Evolutionary conservation across 164 flowering plant species (phyloP), one percentile per base, ranked within the genome.

Genomic region (Piper longum): DNA sequence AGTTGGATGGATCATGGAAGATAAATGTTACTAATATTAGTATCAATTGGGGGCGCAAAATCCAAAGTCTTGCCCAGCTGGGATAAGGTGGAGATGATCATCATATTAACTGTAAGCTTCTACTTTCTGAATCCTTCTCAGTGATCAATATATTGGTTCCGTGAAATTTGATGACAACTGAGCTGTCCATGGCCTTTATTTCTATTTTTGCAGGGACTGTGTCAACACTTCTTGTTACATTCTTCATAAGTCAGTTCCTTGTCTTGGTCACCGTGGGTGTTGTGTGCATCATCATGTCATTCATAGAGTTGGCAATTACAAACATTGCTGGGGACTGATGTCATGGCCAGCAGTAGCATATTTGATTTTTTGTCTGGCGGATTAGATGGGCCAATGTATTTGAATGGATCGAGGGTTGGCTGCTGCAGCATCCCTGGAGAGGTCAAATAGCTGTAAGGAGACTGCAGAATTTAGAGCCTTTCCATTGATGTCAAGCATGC

Each of bases 401-500:
- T 77, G 66, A 71, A 75, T 73, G 89, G 83, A 71, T 83, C 77
- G 88, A 62, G 75, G 83, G 62, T 76, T 72, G 66, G 64, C 48
- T 39, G 51, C 80, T 54, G 76, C 81, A 66, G 64, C 82, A 74
- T 77, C 80, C 40, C 52, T 80, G 79, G 87, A 83, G 61, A 83
- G 88, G 74, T 82, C 89, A 6, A 74, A 83, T 62, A 83, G 91
- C 74, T 86, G 81, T 62, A 88, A 83, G 40, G 95, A 84, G 72
- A 76, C 77, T 72, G 69, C 78, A 75, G 95, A 85, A 56, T 83
- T 72, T 73, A 78, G 87, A 68, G 71, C 73, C 63, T 66, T 77
- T 58, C 71, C 91, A 44, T 57, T 86, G 55, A 77, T 78, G 39
- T 52, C 71, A 45, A 43, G 48, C 78, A 80, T 83, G 83, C 51